phyloP scores from a whole-genome alignment of 257 asterid species.

The Voacanga thouarsii region DNA sequence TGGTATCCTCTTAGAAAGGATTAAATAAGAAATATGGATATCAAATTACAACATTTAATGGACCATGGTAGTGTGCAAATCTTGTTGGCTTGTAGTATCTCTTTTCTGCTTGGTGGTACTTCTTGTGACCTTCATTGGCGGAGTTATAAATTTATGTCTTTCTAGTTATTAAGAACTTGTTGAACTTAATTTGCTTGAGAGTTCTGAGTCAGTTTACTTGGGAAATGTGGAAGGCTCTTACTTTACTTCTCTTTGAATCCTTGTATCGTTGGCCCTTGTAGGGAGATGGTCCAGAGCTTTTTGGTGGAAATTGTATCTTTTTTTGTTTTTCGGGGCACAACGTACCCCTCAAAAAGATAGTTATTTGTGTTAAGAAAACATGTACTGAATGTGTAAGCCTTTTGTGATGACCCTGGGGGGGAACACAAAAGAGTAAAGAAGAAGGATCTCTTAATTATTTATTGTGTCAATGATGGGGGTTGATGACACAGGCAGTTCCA shows the following conservation, averaged over 20 bases:
- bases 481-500: constrained; percentile 36
- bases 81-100: not conserved
- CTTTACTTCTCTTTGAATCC: not conserved
- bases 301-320: not conserved
- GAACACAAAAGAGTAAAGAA: not conserved
- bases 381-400: no score
- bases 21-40: not conserved
- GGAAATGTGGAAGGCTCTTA: not conserved
- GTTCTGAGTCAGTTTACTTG: not conserved
- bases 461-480: constrained; percentile 6
- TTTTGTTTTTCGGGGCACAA: not conserved
- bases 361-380: not conserved
- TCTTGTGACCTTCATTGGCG: not conserved
- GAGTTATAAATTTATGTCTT: not conserved
- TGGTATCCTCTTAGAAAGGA: not conserved
- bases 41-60: not conserved
- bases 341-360: not conserved
- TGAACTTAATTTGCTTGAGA: not conserved
- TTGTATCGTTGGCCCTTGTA: not conserved
- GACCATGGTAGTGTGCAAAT: not conserved
- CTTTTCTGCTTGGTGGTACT: not conserved
- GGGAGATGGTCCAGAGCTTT: not conserved
- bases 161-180: not conserved
- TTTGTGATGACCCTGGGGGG: no score
- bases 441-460: not conserved